Base-by-base conservation (phyloP, 1,284 basidiomycete genomes). In the Pseudozyma flocculosa region DNA sequence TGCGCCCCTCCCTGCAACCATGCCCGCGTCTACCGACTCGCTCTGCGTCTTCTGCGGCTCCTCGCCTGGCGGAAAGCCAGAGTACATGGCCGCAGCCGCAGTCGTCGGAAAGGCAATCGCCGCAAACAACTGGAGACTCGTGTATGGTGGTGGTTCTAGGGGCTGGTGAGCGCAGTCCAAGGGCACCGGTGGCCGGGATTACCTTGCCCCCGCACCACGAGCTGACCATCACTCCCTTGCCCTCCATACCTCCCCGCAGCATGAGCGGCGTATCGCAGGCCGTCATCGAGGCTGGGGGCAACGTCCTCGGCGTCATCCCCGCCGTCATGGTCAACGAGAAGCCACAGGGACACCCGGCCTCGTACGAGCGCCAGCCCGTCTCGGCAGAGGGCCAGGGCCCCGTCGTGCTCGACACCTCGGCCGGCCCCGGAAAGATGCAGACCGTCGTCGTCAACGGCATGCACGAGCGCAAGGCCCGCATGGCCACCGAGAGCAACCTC, bases 381-480 rank as follows among this genome's bases (percentile, higher is more conserved):
- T 73, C 64, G 3, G 56, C 50, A n/a, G 68, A 61, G 52, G 67
- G 61, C 40, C 60, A 51, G 40, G 65, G 57, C 68, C 76, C 54
- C 50, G 69, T 41, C 72, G 79, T 70, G 71, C 78, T 40, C 50
- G 53, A 46, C 73, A 30, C 62, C 1, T 34, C 40, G 5, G 40
- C 30, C 2, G 51, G 50, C 1, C 37, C 50, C 1, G 58, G 61
- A 26, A 54, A 57, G 30, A 54, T 73, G 40, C 39, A 56, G 74
- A 59, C 65, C 4, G 41, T 64, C 45, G 50, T 47, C 32, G 89
- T 92, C 2, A 82, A 85, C 47, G 87, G 87, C 1, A 95, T 96
- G 92, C 92, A 95, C 73, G 88, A 91, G 70, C 85, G 92, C 21
- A 95, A 95, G 78, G 82, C 87, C 14, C 85, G 87, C 71, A 94